These are phyloP conservation scores for Boletus vermiculosoides DNA, from an alignment of 768 basidiomycete species.

Conservation along the genomic window DNA sequence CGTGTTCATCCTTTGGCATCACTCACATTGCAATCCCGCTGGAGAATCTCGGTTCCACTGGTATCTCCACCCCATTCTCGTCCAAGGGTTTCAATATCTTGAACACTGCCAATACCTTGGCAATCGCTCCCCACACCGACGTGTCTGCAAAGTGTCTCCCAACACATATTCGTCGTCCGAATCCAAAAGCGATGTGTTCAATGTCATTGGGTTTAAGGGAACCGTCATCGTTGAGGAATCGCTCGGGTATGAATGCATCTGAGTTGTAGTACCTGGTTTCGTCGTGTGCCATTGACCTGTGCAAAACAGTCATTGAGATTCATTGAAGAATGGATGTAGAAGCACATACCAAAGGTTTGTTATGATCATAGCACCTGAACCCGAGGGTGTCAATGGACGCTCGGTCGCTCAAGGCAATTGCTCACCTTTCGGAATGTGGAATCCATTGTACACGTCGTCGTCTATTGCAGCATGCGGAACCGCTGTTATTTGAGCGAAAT, in stretches of 20 bases:
- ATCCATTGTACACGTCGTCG: conserved; percentile 43
- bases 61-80: conserved; percentile 8
- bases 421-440: conserved; percentile 45
- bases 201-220: conserved; percentile 5
- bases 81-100: conserved; percentile 9
- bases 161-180: conserved; percentile 23
- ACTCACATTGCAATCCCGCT: conserved; percentile 5
- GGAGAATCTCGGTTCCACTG: background rate
- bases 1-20: too few relatives aligned
- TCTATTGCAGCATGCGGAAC: conserved; percentile 31
- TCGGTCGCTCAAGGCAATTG: too few relatives aligned
- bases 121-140: conserved; percentile 11
- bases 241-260: conserved; percentile 36
- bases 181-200: conserved; percentile 20
- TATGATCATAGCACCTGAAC: conserved; percentile 1
- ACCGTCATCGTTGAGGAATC: conserved; percentile 33
- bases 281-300: conserved; percentile 19
- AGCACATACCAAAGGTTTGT: conserved; percentile 9
- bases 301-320: background rate
- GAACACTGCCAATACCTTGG: conserved; percentile 12
- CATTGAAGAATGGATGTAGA: too few relatives aligned
- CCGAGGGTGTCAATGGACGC: background rate
- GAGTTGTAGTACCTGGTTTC: conserved; percentile 35
- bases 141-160: conserved; percentile 21
- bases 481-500: conserved; percentile 3